Evolutionary conservation across 441 rosid genomes (phyloP).

Genomic region (Geranium incanum): DNA sequence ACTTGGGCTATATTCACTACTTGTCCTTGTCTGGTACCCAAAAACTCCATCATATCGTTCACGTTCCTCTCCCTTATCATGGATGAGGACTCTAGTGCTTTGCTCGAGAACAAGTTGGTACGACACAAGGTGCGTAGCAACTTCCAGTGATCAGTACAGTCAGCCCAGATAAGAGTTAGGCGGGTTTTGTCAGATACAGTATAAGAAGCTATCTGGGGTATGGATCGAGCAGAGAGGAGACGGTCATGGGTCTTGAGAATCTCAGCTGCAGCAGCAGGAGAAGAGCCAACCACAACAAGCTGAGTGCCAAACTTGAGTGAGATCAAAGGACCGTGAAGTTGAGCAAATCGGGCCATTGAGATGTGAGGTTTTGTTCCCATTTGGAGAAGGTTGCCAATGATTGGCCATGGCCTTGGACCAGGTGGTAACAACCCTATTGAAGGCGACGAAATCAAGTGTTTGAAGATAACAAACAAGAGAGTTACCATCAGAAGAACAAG

Average conservation of each 20-base stretch:
- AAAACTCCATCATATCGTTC: slow-evolving; percentile 19
- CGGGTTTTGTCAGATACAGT: slow-evolving; percentile 4
- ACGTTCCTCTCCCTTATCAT: slow-evolving; percentile 22
- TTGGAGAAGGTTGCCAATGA: slow-evolving; percentile 26
- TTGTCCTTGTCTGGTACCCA: slow-evolving; percentile 19
- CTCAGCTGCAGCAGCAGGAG: slow-evolving; percentile 25
- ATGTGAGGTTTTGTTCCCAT: slow-evolving; percentile 19
- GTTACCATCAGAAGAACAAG: not conserved
- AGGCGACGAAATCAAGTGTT: not conserved
- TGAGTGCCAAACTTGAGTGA: slow-evolving; percentile 30
- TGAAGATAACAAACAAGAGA: not conserved
- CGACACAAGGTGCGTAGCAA: slow-evolving; percentile 15
- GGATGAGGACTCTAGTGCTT: slow-evolving; percentile 15
- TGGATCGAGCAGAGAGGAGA: slow-evolving; percentile 22
- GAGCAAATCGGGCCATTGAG: slow-evolving; percentile 13
- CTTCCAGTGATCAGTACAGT: slow-evolving; percentile 25
- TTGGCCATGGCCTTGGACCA: slow-evolving; percentile 33
- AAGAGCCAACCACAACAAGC: slow-evolving; percentile 27
- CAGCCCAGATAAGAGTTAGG: slow-evolving; percentile 19
- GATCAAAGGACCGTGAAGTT: slow-evolving; percentile 28
- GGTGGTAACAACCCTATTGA: slow-evolving; percentile 21
- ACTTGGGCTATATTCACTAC: slow-evolving; percentile 16
- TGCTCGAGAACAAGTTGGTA: slow-evolving; percentile 22
- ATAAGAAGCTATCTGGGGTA: slow-evolving; percentile 1
- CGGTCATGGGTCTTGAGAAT: slow-evolving; percentile 30